phyloP scores from a whole-genome alignment of 1,284 basidiomycete species.

The Pseudozyma hubeiensis region DNA sequence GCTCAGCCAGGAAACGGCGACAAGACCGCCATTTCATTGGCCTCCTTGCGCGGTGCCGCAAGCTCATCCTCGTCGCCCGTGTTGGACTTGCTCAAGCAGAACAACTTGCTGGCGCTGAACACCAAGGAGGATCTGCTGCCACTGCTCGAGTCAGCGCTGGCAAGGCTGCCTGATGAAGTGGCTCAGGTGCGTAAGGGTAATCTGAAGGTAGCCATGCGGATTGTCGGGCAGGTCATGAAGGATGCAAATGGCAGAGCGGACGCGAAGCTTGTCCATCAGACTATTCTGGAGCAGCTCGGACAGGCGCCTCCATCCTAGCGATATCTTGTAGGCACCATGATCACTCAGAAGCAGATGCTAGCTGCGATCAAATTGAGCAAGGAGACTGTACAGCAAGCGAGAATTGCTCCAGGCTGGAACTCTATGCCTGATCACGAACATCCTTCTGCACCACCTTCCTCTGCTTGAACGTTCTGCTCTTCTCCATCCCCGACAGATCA shows the following conservation, averaged over 20 bases:
- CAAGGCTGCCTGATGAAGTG: conserved; percentile 78
- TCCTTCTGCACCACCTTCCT: conserved; percentile 58
- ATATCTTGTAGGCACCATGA: neutral
- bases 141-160: conserved; percentile 77
- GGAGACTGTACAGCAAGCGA: neutral
- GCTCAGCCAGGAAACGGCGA: neutral
- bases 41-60: conserved; percentile 3
- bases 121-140: conserved; percentile 36
- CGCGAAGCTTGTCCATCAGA: conserved; percentile 65
- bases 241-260: conserved; percentile 82
- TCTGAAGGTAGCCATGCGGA: conserved; percentile 83
- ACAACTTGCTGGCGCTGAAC: conserved; percentile 39
- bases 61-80: conserved; percentile 24
- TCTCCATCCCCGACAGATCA: conserved; percentile 32
- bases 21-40: conserved; percentile 7
- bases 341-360: no score
- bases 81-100: conserved; percentile 27
- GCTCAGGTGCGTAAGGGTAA: conserved; percentile 80
- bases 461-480: conserved; percentile 60
- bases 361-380: no score
- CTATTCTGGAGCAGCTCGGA: conserved; percentile 33
- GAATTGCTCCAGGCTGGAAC: neutral
- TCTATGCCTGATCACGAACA: conserved; percentile 56
- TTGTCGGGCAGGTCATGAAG: conserved; percentile 92
- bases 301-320: conserved; percentile 9